Conservation (phyloP, 2,329 filamentous ascomycete species). For the Metarhizium anisopliae region DNA sequence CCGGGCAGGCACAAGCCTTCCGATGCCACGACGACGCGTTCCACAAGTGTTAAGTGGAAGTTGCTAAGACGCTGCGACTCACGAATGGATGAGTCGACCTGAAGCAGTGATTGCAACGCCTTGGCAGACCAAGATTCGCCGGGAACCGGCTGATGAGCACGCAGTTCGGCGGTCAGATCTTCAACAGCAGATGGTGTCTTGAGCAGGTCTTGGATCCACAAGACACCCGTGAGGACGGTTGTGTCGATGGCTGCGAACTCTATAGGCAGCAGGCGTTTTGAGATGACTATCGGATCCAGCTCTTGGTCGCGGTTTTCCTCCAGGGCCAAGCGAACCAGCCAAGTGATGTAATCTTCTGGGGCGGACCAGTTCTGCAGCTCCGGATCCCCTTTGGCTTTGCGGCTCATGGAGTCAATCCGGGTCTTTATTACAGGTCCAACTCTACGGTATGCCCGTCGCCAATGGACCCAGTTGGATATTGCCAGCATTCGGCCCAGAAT, state of each 20-base stretch:
- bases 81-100: constrained; percentile 42
- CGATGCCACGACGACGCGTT: constrained; percentile 34
- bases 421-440: constrained; percentile 39
- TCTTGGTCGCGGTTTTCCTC: constrained; percentile 33
- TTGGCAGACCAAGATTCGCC: constrained; percentile 36
- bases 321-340: constrained; percentile 43
- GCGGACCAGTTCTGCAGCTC: constrained; percentile 30
- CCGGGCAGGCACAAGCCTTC: constrained; percentile 33
- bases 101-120: constrained; percentile 31
- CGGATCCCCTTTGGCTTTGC: constrained; percentile 29
- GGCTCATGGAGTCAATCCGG: constrained; percentile 36
- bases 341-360: constrained; percentile 49
- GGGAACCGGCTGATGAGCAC: constrained; percentile 13
- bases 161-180: constrained; percentile 33
- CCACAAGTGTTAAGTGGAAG: constrained; percentile 35
- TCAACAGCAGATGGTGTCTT: constrained; percentile 29
- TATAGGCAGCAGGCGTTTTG: constrained; percentile 42
- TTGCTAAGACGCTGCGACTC: constrained; percentile 42
- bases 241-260: constrained; percentile 53
- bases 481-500: constrained; percentile 36
- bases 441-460: constrained; percentile 28
- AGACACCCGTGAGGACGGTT: constrained; percentile 41
- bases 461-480: constrained; percentile 37
- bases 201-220: constrained; percentile 37
- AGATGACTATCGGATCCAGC: constrained; percentile 37